These are phyloP conservation scores for Allomyces arbusculus DNA, from an alignment of 192 early-diverging fungal genomes.

Conservation along the genomic window DNA sequence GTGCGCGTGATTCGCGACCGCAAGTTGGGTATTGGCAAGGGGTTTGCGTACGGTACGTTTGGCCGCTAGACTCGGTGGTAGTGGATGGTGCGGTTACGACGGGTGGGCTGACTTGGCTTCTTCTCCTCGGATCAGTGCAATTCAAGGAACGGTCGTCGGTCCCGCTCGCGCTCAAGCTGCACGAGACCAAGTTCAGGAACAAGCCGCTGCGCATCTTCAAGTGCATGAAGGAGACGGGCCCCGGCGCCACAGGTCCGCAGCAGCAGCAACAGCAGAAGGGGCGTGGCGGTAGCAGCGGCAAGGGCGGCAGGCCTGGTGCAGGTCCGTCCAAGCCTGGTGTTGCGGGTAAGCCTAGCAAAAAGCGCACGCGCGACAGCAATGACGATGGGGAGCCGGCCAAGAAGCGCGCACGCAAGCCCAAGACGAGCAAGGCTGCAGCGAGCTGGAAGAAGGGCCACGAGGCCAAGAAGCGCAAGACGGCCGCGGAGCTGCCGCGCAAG, in stretches of 20 bases:
- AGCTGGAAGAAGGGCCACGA: not conserved
- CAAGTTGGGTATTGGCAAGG: conserved; percentile 76
- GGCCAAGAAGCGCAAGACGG: not conserved
- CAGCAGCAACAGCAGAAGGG: not conserved
- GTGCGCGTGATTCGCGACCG: conserved; percentile 28
- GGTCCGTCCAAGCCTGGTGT: too few relatives aligned
- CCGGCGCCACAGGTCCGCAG: not conserved
- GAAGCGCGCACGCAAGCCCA: not conserved
- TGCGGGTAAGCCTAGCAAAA: not conserved
- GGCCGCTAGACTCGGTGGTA: too few relatives aligned
- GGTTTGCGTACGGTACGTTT: conserved; percentile 63
- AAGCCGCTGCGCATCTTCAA: conserved; percentile 35
- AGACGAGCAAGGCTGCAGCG: not conserved
- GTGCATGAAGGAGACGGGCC: not conserved
- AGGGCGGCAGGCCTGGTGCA: not conserved
- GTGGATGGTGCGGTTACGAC: too few relatives aligned
- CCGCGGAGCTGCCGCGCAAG: not conserved
- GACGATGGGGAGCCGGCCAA: not conserved
- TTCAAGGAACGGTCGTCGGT: conserved; percentile 47
- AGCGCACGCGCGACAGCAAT: not conserved
- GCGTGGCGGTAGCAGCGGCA: not conserved
- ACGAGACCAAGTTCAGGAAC: conserved; percentile 44
- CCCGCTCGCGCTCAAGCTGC: conserved; percentile 50
- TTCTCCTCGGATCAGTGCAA: not conserved
- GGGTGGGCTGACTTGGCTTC: too few relatives aligned